phyloP scores from a whole-genome alignment of 148 eudicot genomes.

The Cornus controversa region DNA sequence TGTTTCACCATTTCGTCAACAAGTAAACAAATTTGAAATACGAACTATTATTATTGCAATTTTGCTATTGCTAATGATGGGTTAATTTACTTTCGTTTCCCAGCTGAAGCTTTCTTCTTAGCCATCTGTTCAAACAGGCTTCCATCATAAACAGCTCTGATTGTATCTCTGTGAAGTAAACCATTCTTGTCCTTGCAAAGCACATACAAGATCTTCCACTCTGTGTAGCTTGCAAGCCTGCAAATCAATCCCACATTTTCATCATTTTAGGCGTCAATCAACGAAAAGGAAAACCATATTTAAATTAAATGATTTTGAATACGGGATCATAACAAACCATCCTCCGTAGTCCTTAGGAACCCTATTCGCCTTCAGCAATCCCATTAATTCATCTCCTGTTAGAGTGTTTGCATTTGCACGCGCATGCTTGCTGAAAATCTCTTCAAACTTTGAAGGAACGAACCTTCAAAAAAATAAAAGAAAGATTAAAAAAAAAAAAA shows the following conservation, averaged over 20 bases:
- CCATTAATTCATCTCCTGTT: slow-evolving; percentile 47
- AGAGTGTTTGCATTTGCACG: slow-evolving; percentile 40
- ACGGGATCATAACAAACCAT: slow-evolving; percentile 42
- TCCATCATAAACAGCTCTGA: slow-evolving; percentile 71
- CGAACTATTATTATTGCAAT: too few species aligned
- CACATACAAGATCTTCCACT: slow-evolving; percentile 64
- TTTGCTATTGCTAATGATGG: not conserved
- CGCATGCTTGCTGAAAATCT: slow-evolving; percentile 64
- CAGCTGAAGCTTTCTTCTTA: slow-evolving; percentile 32
- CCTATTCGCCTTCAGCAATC: slow-evolving; percentile 56
- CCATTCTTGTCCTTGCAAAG: slow-evolving; percentile 79
- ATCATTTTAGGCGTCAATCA: not conserved
- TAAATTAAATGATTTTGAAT: not conserved
- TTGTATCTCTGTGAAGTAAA: slow-evolving; percentile 48
- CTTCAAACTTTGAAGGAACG: slow-evolving; percentile 66
- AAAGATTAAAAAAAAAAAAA: not conserved
- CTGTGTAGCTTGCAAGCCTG: slow-evolving; percentile 55
- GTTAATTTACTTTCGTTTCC: slow-evolving; percentile 33
- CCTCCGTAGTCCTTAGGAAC: slow-evolving; percentile 56
- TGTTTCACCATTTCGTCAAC: too few species aligned
- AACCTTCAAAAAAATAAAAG: slow-evolving; percentile 39
- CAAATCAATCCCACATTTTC: not conserved
- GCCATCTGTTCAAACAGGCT: slow-evolving; percentile 68
- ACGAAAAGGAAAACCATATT: too few species aligned
- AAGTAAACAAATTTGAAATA: too few species aligned